phyloP scores from a whole-genome alignment of 2,329 filamentous ascomycete genomes.

The Colletotrichum ledebouriae region DNA sequence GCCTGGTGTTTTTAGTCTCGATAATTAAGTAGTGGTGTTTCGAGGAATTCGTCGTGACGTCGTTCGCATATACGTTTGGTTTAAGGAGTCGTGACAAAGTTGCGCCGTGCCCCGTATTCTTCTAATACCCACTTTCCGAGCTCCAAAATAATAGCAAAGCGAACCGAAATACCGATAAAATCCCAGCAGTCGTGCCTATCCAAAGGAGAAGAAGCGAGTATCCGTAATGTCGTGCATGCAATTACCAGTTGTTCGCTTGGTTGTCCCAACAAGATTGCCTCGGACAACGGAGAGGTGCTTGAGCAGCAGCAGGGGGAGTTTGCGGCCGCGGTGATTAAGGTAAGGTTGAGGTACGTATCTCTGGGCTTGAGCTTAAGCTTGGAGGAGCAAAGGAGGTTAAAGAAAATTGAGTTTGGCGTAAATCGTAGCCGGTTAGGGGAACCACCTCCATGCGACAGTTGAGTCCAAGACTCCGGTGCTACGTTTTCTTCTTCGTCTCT shows the following conservation, averaged over 20 bases:
- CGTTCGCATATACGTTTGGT: conserved; percentile 39
- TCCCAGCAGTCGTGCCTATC: background rate
- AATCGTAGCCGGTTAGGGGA: conserved; percentile 2
- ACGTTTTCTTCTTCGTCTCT: background rate
- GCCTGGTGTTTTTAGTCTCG: background rate
- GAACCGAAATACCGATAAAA: conserved; percentile 4
- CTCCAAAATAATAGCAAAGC: background rate
- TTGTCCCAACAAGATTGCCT: conserved; percentile 27
- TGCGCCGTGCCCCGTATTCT: conserved; percentile 35
- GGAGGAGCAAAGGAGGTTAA: conserved; percentile 14
- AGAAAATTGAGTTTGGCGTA: conserved; percentile 32
- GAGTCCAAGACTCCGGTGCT: conserved; percentile 1
- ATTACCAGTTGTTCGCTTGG: conserved; percentile 2
- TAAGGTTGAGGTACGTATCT: conserved; percentile 19
- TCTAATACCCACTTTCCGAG: conserved; percentile 30
- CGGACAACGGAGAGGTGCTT: background rate
- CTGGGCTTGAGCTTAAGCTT: too few relatives aligned
- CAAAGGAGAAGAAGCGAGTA: background rate
- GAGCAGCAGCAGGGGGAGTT: conserved; percentile 1
- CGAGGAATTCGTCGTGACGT: conserved; percentile 36
- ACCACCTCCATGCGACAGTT: conserved; percentile 4
- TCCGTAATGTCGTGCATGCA: conserved; percentile 1
- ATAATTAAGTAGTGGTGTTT: conserved; percentile 26
- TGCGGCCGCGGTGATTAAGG: conserved; percentile 7
- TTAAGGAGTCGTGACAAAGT: conserved; percentile 38